Conservation (phyloP, 306 rosid genomes). For the Trifolium repens region DNA sequence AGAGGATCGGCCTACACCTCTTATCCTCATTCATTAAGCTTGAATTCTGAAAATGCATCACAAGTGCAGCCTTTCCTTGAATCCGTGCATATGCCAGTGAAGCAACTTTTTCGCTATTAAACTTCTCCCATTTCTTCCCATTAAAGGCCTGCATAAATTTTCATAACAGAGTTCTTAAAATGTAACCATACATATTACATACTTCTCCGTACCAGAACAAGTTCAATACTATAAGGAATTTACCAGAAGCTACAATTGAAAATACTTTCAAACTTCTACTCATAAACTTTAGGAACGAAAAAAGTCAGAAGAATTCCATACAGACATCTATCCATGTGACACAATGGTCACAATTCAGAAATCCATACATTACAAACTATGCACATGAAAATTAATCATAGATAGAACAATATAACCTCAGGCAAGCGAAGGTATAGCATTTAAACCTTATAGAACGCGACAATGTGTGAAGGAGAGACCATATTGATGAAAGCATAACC, state of each 20-base stretch:
- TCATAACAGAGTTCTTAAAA: conserved; percentile 18
- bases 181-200: neutral
- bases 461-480: conserved; percentile 86
- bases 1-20: conserved; percentile 90
- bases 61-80: conserved; percentile 94
- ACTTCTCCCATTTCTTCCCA: conserved; percentile 95
- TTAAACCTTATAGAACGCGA: conserved; percentile 78
- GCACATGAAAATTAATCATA: neutral
- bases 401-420: conserved; percentile 25
- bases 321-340: no score
- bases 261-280: neutral
- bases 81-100: conserved; percentile 90
- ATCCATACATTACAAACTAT: neutral
- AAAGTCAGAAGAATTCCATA: no score
- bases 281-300: neutral
- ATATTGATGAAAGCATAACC: conserved; percentile 98
- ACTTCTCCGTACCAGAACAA: conserved; percentile 17
- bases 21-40: conserved; percentile 96
- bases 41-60: conserved; percentile 90
- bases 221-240: conserved; percentile 17
- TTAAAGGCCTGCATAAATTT: conserved; percentile 73
- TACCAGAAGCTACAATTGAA: conserved; percentile 18
- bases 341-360: conserved; percentile 15
- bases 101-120: conserved; percentile 92
- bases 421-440: conserved; percentile 15